phyloP scores from a whole-genome alignment of 345 rosid genomes.

The Jatropha curcas region DNA sequence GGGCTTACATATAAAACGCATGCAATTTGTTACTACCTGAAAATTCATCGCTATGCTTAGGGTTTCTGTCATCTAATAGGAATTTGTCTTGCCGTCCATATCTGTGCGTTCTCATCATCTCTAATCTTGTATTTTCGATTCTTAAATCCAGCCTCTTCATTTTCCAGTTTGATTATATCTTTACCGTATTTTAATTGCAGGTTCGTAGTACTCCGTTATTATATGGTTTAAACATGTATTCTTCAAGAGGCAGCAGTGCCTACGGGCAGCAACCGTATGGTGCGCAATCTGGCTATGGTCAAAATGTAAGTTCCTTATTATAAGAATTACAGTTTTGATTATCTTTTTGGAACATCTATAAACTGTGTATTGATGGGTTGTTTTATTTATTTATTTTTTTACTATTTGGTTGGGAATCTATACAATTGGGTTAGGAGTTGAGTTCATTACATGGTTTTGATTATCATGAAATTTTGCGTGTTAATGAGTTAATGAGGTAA shows the following conservation, averaged over 20 bases:
- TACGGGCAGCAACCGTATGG: conserved; percentile 74
- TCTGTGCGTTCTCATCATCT: neutral
- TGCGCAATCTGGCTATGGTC: conserved; percentile 76
- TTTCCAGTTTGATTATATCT: neutral
- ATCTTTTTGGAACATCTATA: neutral
- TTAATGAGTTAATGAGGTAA: too few species aligned
- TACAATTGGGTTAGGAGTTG: neutral
- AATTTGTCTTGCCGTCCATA: neutral
- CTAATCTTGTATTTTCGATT: neutral
- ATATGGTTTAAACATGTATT: conserved; percentile 50
- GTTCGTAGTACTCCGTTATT: neutral
- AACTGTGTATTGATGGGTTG: neutral
- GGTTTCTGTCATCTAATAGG: neutral
- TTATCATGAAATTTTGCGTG: too few species aligned
- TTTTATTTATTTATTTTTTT: neutral
- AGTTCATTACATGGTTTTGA: neutral
- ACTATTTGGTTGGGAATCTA: neutral
- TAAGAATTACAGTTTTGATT: neutral
- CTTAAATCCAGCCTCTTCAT: neutral
- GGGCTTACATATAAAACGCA: too few species aligned
- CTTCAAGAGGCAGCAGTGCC: conserved; percentile 70
- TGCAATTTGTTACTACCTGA: too few species aligned
- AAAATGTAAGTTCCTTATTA: conserved; percentile 54
- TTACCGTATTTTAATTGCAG: conserved; percentile 5
- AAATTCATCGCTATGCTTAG: neutral